Evolutionary conservation across 495 filamentous ascomycete genomes (phyloP), one percentile per base, ranked within the genome.

Genomic region (Rusavskia elegans): DNA sequence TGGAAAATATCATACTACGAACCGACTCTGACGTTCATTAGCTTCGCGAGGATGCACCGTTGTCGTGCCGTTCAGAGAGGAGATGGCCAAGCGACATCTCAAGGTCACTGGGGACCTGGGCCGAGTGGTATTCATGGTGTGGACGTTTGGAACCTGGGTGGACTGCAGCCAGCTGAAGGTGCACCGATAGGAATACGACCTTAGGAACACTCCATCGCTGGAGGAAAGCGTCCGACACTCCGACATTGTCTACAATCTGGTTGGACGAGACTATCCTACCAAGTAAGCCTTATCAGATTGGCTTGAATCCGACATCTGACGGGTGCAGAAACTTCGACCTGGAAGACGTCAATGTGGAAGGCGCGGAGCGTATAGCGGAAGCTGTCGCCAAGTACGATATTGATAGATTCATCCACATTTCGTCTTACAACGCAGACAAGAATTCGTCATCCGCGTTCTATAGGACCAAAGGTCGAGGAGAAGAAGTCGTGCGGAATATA

Each of bases 381-480:
- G 93, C 93, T 50, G 87, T 86, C 38, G 93, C 92, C 57, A 99
- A 99, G 69, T 99, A 99, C 68, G 92, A 99, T 60, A 79, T 96
- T 55, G 92, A 99, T 70, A 83, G 92, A 42, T 99, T 83, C 74
- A 85, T 99, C 57, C 92, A 99, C 59, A 84, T 99, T 59, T 97
- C 93, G 37, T 93, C 87, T 37, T 89, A 89, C 74, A 95, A 92
- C 63, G 93, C 88, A 48, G 73, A 87, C 65, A 76, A 76, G 29
- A 72, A 84, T 54, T 95, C 89, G 32, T 70, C 81, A 2, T 89
- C 87, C 30, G 82, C 89, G 61, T 97, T 82, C 76, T 95, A 82
- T 64, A 71, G 82, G 23, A 94, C 89, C 56, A 98, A 98, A 80
- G 85, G 71, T 41, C 78, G 74, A 62, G 87, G 83, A 56, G 92